Conservation (phyloP, 2,329 filamentous ascomycete species). For the Pseudocercospora macadamiae region DNA sequence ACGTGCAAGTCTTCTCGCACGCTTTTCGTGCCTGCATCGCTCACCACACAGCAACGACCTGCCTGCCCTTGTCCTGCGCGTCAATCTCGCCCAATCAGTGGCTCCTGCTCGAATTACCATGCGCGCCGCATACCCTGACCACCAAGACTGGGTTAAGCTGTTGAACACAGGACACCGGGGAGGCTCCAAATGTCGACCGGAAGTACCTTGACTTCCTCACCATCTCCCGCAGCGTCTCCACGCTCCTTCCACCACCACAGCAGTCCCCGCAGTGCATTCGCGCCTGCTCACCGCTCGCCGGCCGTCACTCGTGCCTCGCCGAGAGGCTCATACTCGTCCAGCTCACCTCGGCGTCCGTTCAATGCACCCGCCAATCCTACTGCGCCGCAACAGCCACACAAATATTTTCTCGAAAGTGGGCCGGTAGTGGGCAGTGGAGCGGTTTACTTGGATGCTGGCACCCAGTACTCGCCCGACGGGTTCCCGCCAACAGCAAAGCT, state of each 20-base stretch:
- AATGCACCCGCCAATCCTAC: slow-evolving; percentile 22
- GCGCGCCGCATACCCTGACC: neutral
- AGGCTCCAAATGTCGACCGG: neutral
- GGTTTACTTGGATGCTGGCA: slow-evolving; percentile 51
- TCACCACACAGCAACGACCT: neutral
- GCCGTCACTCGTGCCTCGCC: slow-evolving; percentile 1
- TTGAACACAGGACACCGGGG: neutral
- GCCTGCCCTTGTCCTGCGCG: neutral
- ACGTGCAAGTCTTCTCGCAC: neutral
- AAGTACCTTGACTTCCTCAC: slow-evolving; percentile 6
- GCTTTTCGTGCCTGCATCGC: neutral
- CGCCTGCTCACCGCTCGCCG: slow-evolving; percentile 13
- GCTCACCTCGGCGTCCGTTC: slow-evolving; percentile 21
- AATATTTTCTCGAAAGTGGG: slow-evolving; percentile 13
- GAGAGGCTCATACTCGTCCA: slow-evolving; percentile 9
- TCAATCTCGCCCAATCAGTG: neutral
- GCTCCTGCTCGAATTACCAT: neutral
- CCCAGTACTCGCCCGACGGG: slow-evolving; percentile 58
- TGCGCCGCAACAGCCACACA: slow-evolving; percentile 19
- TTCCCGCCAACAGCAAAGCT: slow-evolving; percentile 47
- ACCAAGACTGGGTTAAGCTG: neutral
- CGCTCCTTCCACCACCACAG: slow-evolving; percentile 13
- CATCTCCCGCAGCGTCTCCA: slow-evolving; percentile 8
- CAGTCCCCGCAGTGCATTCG: slow-evolving; percentile 6
- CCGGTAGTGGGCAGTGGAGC: slow-evolving; percentile 14